phyloP scores from a whole-genome alignment of 106 monocot species.

The Apostasia ramifera region DNA sequence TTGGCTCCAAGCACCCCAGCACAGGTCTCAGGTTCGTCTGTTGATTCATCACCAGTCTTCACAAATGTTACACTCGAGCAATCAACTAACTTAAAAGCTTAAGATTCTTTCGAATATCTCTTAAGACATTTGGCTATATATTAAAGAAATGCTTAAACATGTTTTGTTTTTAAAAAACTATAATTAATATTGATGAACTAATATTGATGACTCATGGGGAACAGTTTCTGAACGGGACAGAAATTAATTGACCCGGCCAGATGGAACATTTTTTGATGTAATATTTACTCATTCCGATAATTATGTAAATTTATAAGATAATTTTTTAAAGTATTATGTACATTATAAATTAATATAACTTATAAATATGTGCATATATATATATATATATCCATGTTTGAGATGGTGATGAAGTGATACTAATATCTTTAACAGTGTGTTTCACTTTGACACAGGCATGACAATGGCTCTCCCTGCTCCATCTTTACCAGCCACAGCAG shows the following conservation, averaged over 20 bases:
- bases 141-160: no score
- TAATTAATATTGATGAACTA: no score
- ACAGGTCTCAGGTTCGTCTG: constrained; percentile 33
- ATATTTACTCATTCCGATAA: not conserved
- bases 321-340: not conserved
- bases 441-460: constrained; percentile 60
- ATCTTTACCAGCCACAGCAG: constrained; percentile 29
- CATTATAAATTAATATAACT: not conserved
- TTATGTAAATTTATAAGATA: not conserved
- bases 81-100: no score
- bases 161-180: no score
- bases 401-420: constrained; percentile 4
- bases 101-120: no score
- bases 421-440: constrained; percentile 47
- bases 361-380: not conserved
- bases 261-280: not conserved
- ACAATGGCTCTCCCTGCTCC: constrained; percentile 44
- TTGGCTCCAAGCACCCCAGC: constrained; percentile 22
- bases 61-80: not conserved
- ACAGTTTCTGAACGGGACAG: no score
- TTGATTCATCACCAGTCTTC: not conserved
- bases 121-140: no score
- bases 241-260: no score
- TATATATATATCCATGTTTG: not conserved
- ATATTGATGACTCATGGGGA: no score